Evolutionary conservation across 306 rosid species (phyloP), one percentile per base, ranked within the genome.

Genomic region (Argentina anserina): DNA sequence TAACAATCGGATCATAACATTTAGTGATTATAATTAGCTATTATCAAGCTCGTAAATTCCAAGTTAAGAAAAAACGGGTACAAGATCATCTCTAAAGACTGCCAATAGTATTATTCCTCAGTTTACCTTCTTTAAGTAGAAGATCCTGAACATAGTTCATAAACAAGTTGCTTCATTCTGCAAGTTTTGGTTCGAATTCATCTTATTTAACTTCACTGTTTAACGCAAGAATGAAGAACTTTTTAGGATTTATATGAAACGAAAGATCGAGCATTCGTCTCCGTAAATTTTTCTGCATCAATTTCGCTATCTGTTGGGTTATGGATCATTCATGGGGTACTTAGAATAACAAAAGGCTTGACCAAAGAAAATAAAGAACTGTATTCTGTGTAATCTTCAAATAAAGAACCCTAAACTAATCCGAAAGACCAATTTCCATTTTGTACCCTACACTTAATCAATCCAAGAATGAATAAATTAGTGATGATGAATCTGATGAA

Each of bases 381-480:
- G 37, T 59, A 5, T 59, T 34, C 5, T 34, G 8, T 37, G 8
- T 0, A 5, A 26, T 23, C 1, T 14, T 13, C 1, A 58, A 26
- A 26, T 1, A 58, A 28, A 58, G 36, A 59, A 29, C n/a, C 11
- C 25, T 53, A 14, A 28, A 59, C 28, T 59, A 58, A 58, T 58
- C 64, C 14, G 41, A 7, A 31, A 28, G 15, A 10, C 17, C 2
- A 40, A 33, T 61, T 61, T 61, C 9, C 40, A 61, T 15, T 61
- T 34, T 33, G 14, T 61, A 31, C 14, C 18, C 31, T 9, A 18
- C 25, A 23, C 34, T 12, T 17, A 3, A 31, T 34, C 13, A 61
- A 61, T 34, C 39, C 66, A 61, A 33, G 42, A 61, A 61, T 61
- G 42, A 61, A 61, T 17, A 61, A 61, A 61, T 61, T 17, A 61